phyloP scores from a whole-genome alignment of 2,329 filamentous ascomycete genomes.

The Dothistroma pini region DNA sequence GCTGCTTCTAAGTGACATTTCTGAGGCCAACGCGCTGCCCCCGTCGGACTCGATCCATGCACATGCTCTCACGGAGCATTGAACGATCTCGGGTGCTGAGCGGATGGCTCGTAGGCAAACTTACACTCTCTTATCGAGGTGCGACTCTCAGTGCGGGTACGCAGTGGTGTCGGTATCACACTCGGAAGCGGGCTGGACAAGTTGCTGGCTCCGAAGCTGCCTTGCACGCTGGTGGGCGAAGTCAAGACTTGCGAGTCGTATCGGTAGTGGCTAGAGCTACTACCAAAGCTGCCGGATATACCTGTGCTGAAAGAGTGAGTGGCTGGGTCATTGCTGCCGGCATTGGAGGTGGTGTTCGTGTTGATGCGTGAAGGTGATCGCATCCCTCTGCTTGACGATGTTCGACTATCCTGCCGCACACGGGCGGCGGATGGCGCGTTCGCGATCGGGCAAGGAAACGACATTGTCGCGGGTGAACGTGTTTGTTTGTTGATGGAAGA shows the following conservation, averaged over 20 bases:
- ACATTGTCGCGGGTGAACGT: background rate
- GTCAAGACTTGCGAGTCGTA: background rate
- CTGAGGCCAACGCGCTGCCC: too few relatives aligned
- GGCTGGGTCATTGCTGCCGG: background rate
- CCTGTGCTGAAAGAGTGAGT: background rate
- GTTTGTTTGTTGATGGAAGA: background rate
- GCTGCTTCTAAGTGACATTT: background rate
- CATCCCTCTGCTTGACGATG: background rate
- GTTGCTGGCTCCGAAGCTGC: background rate
- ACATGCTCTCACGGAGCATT: background rate
- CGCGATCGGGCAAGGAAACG: slow-evolving; percentile 1
- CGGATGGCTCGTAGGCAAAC: background rate
- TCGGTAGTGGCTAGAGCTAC: background rate
- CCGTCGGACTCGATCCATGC: background rate
- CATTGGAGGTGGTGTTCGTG: background rate
- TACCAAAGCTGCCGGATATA: slow-evolving; percentile 1
- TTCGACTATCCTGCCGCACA: background rate
- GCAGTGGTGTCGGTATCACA: background rate
- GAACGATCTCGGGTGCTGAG: background rate
- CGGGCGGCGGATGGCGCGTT: background rate
- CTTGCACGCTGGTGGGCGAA: background rate
- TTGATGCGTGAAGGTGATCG: background rate
- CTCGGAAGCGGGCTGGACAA: background rate
- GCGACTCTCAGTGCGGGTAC: background rate
- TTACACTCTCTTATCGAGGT: background rate